Percentiles rank a stretch among this genome's conserved stretches.
These are phyloP conservation scores for Artomyces pyxidatus DNA, from an alignment of 768 basidiomycete species.

Conservation along the genomic window DNA sequence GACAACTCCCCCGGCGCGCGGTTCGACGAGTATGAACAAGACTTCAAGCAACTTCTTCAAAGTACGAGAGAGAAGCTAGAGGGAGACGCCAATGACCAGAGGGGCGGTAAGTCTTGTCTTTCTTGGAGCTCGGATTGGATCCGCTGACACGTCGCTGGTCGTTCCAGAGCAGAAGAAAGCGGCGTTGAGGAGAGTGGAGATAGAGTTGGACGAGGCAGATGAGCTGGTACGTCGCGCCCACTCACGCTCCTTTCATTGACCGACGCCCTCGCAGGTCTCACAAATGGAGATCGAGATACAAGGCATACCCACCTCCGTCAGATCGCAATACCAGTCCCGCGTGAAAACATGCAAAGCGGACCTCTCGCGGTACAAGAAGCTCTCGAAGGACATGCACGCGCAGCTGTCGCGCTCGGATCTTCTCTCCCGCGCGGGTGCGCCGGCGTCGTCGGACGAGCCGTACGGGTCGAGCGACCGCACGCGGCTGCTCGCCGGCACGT, in stretches of 20 bases:
- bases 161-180: slow-evolving; percentile 80
- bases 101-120: slow-evolving; percentile 47
- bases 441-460: slow-evolving; percentile 75
- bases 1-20: slow-evolving; percentile 77
- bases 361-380: slow-evolving; percentile 73
- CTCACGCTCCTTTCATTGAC: too few relatives aligned
- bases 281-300: slow-evolving; percentile 99
- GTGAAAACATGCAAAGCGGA: slow-evolving; percentile 69
- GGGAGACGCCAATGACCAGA: slow-evolving; percentile 53
- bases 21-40: slow-evolving; percentile 90
- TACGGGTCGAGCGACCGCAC: slow-evolving; percentile 63
- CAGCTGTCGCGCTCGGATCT: slow-evolving; percentile 71
- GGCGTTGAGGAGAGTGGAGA: slow-evolving; percentile 74
- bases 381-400: slow-evolving; percentile 62
- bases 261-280: slow-evolving; percentile 73
- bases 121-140: background rate
- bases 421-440: slow-evolving; percentile 29
- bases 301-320: slow-evolving; percentile 82
- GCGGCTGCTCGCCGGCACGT: slow-evolving; percentile 70
- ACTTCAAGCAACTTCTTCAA: slow-evolving; percentile 77
- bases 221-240: slow-evolving; percentile 64
- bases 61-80: slow-evolving; percentile 75
- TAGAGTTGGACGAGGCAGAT: slow-evolving; percentile 96
- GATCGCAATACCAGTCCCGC: slow-evolving; percentile 66
- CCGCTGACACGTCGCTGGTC: background rate